Evolutionary conservation across 2,329 filamentous ascomycete genomes (phyloP).

Genomic region (Xylariaceae sp.): DNA sequence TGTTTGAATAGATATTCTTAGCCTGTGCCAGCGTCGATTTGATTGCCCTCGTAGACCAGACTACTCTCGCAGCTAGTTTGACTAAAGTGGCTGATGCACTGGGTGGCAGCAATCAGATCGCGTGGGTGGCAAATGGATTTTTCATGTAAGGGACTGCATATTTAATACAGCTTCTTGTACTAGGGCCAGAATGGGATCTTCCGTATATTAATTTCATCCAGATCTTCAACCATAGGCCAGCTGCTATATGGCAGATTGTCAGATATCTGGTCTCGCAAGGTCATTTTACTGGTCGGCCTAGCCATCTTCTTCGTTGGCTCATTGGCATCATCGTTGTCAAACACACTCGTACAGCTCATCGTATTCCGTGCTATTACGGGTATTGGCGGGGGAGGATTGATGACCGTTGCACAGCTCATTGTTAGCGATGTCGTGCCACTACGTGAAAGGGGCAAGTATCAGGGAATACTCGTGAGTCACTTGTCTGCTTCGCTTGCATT

Average conservation of each 20-base stretch:
- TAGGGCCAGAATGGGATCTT: not conserved
- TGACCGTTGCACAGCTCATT: slow-evolving; percentile 30
- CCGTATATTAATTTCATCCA: slow-evolving; percentile 11
- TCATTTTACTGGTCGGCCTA: slow-evolving; percentile 36
- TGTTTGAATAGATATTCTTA: slow-evolving; percentile 47
- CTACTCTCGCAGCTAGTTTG: slow-evolving; percentile 51
- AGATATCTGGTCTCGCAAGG: slow-evolving; percentile 45
- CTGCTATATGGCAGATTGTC: slow-evolving; percentile 44
- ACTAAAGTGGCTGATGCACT: slow-evolving; percentile 51
- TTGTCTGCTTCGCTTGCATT: not conserved
- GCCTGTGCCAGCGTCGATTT: slow-evolving; percentile 54
- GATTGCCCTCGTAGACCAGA: slow-evolving; percentile 55
- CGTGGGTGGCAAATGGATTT: slow-evolving; percentile 54
- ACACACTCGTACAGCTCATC: slow-evolving; percentile 38
- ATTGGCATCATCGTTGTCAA: slow-evolving; percentile 39
- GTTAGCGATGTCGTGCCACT: slow-evolving; percentile 29
- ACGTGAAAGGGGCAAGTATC: slow-evolving; percentile 29
- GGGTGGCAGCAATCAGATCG: slow-evolving; percentile 44
- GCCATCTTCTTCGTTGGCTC: slow-evolving; percentile 42
- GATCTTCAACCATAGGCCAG: slow-evolving; percentile 44
- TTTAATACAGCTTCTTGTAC: not conserved
- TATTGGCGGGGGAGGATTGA: slow-evolving; percentile 28
- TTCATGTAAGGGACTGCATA: slow-evolving; percentile 42
- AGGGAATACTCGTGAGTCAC: slow-evolving; percentile 36
- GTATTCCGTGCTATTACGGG: slow-evolving; percentile 39